Percentiles rank a stretch among this genome's conserved stretches.
Conservation (phyloP, 2,329 filamentous ascomycete genomes). For the Biscogniauxia mediterranea region DNA sequence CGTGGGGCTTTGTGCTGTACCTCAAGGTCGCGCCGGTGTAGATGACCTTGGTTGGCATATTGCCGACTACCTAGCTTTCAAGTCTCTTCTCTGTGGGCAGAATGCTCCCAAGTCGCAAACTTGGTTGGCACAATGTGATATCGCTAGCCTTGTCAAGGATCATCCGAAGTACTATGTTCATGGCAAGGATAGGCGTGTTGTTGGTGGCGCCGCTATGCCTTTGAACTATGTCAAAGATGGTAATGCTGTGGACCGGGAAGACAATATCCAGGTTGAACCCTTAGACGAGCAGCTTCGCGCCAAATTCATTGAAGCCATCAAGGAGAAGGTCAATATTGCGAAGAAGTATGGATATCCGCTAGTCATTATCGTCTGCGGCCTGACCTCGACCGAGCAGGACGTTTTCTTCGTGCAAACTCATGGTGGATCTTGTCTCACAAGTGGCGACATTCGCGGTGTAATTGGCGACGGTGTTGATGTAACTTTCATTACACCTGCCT, state of each 20-base stretch:
- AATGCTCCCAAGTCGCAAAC: slow-evolving; percentile 19
- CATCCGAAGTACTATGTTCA: slow-evolving; percentile 24
- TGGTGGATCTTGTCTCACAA: slow-evolving; percentile 10
- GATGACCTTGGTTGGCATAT: slow-evolving; percentile 31
- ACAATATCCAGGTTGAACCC: slow-evolving; percentile 24
- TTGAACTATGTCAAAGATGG: not conserved
- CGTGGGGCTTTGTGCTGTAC: slow-evolving; percentile 29
- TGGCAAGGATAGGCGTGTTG: slow-evolving; percentile 24
- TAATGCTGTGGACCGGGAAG: slow-evolving; percentile 8
- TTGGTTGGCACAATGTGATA: slow-evolving; percentile 29
- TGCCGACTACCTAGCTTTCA: slow-evolving; percentile 31
- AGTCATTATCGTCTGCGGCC: slow-evolving; percentile 29
- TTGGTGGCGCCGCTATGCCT: slow-evolving; percentile 11
- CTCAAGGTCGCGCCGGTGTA: slow-evolving; percentile 20
- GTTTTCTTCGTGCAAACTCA: slow-evolving; percentile 24
- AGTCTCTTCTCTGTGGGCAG: slow-evolving; percentile 23
- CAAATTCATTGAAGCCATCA: slow-evolving; percentile 20
- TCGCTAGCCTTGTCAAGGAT: slow-evolving; percentile 15
- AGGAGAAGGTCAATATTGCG: slow-evolving; percentile 14
- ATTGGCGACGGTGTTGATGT: slow-evolving; percentile 18
- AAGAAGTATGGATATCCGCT: slow-evolving; percentile 15
- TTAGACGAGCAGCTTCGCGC: slow-evolving; percentile 14
- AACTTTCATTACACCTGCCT: slow-evolving; percentile 26
- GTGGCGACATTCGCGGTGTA: slow-evolving; percentile 16
- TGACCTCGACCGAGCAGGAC: slow-evolving; percentile 29